Percentiles rank a stretch among this genome's conserved stretches.
Evolutionary conservation across 106 monocot genomes (phyloP).

Genomic region (Agapanthus africanus): DNA sequence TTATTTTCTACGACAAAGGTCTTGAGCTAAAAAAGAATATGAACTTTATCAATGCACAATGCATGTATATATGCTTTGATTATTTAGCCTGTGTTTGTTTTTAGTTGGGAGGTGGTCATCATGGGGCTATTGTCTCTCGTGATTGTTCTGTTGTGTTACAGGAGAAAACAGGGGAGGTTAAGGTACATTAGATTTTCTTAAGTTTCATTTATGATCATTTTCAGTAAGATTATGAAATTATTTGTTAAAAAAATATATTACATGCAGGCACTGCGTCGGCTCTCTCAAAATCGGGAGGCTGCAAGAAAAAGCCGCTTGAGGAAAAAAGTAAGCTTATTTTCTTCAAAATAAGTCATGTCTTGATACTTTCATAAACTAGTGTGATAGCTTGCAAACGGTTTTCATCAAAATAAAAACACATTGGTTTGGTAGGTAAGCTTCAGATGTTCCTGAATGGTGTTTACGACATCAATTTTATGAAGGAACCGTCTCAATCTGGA

Average conservation of each 20-base stretch:
- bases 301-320: slow-evolving; percentile 57
- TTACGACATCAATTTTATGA: too few species aligned
- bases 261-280: slow-evolving; percentile 40
- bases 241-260: background rate
- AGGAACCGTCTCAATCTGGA: too few species aligned
- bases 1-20: too few species aligned
- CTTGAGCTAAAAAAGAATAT: background rate
- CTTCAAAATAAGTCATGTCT: too few species aligned
- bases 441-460: too few species aligned
- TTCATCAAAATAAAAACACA: too few species aligned
- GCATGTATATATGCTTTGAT: background rate
- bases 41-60: background rate
- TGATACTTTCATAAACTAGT: too few species aligned
- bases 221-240: background rate
- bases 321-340: slow-evolving; percentile 46
- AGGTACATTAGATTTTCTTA: slow-evolving; percentile 20
- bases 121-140: slow-evolving; percentile 15
- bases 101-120: slow-evolving; percentile 23
- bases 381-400: too few species aligned
- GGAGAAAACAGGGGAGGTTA: slow-evolving; percentile 49
- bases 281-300: slow-evolving; percentile 69
- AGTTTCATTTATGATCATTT: background rate
- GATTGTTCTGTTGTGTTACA: slow-evolving; percentile 34
- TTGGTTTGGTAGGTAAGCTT: too few species aligned
- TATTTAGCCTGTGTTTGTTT: background rate